These are phyloP conservation scores for Ajuga chamaepitys DNA, from an alignment of 257 asterid genomes.

Conservation along the genomic window DNA sequence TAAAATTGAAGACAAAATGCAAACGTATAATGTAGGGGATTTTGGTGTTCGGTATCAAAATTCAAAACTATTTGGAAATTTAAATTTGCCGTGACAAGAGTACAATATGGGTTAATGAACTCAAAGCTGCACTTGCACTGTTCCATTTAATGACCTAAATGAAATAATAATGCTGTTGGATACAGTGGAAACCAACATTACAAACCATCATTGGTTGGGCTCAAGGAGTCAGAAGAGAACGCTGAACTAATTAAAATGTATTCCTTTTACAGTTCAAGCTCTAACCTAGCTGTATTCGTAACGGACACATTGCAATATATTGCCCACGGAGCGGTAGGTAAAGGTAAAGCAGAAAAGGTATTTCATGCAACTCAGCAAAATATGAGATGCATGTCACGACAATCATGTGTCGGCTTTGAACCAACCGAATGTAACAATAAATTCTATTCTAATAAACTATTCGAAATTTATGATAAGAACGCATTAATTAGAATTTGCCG, in stretches of 20 bases:
- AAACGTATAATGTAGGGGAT: not conserved
- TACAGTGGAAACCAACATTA: not conserved
- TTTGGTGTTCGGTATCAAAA: not conserved
- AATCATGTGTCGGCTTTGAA: not conserved
- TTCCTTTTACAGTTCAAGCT: slow-evolving; percentile 12
- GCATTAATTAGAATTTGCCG: not conserved
- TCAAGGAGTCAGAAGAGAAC: slow-evolving; percentile 4
- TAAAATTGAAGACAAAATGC: not conserved
- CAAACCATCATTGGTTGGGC: slow-evolving; percentile 5
- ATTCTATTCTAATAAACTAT: not conserved
- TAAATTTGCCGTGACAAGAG: not conserved
- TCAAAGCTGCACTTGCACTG: not conserved
- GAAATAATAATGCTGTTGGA: slow-evolving; percentile 7
- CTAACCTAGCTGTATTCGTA: slow-evolving; percentile 12
- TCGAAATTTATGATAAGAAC: not conserved
- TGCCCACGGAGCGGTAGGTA: slow-evolving; percentile 11
- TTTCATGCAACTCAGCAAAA: slow-evolving; percentile 1
- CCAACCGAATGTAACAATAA: not conserved
- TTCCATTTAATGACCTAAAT: slow-evolving; percentile 6
- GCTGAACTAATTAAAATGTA: not conserved
- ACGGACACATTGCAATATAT: slow-evolving; percentile 13
- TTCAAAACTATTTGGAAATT: not conserved
- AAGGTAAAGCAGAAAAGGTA: not conserved
- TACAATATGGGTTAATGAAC: not conserved
- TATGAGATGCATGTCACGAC: slow-evolving; percentile 6